Conservation (phyloP, 1,139 yeast genomes). For the Fermentozyma sake region DNA sequence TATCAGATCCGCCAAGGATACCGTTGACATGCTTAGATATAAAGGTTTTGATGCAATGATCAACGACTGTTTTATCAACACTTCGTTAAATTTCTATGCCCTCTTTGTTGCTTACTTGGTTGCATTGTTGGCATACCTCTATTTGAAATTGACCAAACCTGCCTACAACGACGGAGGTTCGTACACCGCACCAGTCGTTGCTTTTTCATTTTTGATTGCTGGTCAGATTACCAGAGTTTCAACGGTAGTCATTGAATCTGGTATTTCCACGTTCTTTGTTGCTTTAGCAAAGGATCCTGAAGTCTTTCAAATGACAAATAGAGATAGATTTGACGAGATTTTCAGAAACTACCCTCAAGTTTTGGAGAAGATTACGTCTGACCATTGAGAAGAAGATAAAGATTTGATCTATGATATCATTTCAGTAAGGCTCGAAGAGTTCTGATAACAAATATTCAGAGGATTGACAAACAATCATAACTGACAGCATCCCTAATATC, state of each 20-base stretch:
- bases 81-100: slow-evolving; percentile 70
- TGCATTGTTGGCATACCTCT: slow-evolving; percentile 67
- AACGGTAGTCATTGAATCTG: slow-evolving; percentile 71
- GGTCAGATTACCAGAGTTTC: slow-evolving; percentile 74
- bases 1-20: slow-evolving; percentile 70
- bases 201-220: slow-evolving; percentile 71
- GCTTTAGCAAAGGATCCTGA: slow-evolving; percentile 89
- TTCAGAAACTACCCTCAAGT: slow-evolving; percentile 76
- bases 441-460: too few relatives aligned
- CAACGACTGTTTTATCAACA: slow-evolving; percentile 78
- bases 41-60: slow-evolving; percentile 86
- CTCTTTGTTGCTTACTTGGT: slow-evolving; percentile 65
- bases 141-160: slow-evolving; percentile 69
- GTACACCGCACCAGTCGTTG: slow-evolving; percentile 74
- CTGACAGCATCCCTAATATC: too few relatives aligned
- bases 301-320: slow-evolving; percentile 71
- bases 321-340: slow-evolving; percentile 69
- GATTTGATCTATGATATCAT: not conserved
- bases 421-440: too few relatives aligned
- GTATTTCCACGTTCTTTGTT: slow-evolving; percentile 81
- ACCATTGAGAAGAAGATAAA: slow-evolving; percentile 18
- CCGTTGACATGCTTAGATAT: slow-evolving; percentile 71
- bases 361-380: slow-evolving; percentile 45
- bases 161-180: slow-evolving; percentile 61
- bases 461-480: too few relatives aligned